Conservation (phyloP, 495 filamentous ascomycete species). For the Rhizodiscina lignyota region DNA sequence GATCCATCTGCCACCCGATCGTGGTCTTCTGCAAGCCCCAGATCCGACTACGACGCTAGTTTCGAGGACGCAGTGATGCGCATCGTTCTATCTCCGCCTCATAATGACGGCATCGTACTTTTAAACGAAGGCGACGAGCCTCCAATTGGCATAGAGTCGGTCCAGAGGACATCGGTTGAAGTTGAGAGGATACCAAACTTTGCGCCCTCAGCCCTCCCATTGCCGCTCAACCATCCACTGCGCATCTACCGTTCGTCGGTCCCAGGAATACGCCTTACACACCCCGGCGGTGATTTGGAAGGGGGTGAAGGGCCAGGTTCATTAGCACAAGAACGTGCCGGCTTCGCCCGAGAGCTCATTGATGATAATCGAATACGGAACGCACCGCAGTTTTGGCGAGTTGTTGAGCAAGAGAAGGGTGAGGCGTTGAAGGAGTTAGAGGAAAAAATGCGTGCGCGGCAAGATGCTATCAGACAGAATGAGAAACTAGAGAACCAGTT, state of each 20-base stretch:
- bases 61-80: neutral
- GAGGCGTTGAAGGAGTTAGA: constrained; percentile 7
- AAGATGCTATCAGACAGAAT: constrained; percentile 11
- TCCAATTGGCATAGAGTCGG: constrained; percentile 2
- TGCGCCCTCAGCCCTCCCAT: constrained; percentile 13
- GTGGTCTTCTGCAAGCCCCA: neutral
- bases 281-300: constrained; percentile 18
- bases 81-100: neutral
- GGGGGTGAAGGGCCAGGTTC: constrained; percentile 20
- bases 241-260: constrained; percentile 17
- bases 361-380: constrained; percentile 2
- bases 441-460: constrained; percentile 6
- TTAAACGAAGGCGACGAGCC: neutral
- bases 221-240: constrained; percentile 18
- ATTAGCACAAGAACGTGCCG: constrained; percentile 5
- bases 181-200: constrained; percentile 1
- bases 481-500: constrained; percentile 17
- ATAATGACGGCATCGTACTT: neutral
- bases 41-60: neutral
- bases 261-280: constrained; percentile 20
- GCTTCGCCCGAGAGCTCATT: constrained; percentile 17
- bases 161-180: constrained; percentile 4
- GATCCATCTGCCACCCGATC: neutral
- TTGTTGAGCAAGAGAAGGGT: constrained; percentile 6
- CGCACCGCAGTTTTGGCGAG: constrained; percentile 5